These are phyloP conservation scores for Closterium sp. DNA, from an alignment of 139 green algal species.

Conservation along the genomic window DNA sequence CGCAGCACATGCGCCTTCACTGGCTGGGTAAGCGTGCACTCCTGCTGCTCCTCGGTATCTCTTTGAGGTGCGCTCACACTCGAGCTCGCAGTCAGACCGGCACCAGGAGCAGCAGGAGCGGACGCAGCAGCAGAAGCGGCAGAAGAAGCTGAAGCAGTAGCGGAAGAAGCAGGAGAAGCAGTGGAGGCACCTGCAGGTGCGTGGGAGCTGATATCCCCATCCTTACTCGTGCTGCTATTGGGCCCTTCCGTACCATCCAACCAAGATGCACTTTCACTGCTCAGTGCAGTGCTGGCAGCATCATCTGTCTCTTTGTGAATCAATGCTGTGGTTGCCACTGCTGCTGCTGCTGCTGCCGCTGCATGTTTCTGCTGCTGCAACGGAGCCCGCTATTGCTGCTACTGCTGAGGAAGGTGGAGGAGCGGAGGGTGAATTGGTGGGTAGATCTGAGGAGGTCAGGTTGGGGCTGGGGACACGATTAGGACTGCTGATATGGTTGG, in stretches of 20 bases:
- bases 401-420: background rate
- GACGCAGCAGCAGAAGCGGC: background rate
- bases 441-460: too few relatives aligned
- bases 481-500: too few relatives aligned
- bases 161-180: background rate
- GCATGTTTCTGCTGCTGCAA: too few relatives aligned
- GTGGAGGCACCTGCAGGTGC: background rate
- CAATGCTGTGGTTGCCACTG: too few relatives aligned
- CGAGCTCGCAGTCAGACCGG: background rate
- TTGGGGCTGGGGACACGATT: too few relatives aligned
- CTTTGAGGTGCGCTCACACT: background rate
- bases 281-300: too few relatives aligned
- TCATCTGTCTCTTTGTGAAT: too few relatives aligned
- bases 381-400: background rate
- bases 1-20: background rate
- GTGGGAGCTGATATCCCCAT: background rate
- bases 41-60: background rate
- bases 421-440: background rate
- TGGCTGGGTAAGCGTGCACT: background rate
- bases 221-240: background rate
- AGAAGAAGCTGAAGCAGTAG: too few relatives aligned
- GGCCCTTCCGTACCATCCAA: background rate
- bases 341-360: too few relatives aligned
- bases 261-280: too few relatives aligned
- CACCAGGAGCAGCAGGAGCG: background rate